Evolutionary conservation across 495 filamentous ascomycete species (phyloP), one percentile per base, ranked within the genome.

Genomic region (Penicillium simplicissimum): DNA sequence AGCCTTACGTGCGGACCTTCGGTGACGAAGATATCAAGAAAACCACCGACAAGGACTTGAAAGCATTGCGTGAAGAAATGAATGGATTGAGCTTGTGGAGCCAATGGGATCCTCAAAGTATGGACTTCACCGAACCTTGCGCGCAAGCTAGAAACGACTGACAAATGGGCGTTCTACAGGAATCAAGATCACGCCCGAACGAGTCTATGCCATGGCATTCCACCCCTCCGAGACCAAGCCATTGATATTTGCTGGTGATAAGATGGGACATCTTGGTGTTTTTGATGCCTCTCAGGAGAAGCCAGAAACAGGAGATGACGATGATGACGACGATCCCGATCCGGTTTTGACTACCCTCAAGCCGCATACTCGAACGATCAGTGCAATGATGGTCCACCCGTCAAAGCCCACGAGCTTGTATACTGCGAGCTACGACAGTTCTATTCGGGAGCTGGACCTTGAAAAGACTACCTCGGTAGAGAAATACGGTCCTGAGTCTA

Each of bases 181-280:
- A 45, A 95, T 98, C 71, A 98, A 98, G 67, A 86, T 98, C 52
- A 94, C 90, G 0, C 93, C 92, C 0, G 93, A 98, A 72, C 81
- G 95, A 58, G 85, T 97, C 15, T 97, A 96, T 68, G 80, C 89
- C 13, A 84, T 98, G 69, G 88, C 87, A 10, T 96, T 98, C 63
- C 95, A 98, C 67, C 95, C 96, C 0, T 91, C 88, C 0, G 77
- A 84, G 54, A 85, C 91, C 10, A 98, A 98, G 65, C 86, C 91
- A 0, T 80, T 98, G 6, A 84, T 98, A n/a, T 96, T 98, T 66
- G 96, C 94, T 2, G 92, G 93, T 51, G 95, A 98, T 70, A 98
- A 98, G 72, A 84, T 96, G 71, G 95, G 95, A 23, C 92, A 93
- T 56, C 82, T 98, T 34, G 96, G 96, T 8, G 84, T 98, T n/a